These are phyloP conservation scores for Camelina neglecta DNA, from an alignment of 345 rosid genomes.

Conservation along the genomic window DNA sequence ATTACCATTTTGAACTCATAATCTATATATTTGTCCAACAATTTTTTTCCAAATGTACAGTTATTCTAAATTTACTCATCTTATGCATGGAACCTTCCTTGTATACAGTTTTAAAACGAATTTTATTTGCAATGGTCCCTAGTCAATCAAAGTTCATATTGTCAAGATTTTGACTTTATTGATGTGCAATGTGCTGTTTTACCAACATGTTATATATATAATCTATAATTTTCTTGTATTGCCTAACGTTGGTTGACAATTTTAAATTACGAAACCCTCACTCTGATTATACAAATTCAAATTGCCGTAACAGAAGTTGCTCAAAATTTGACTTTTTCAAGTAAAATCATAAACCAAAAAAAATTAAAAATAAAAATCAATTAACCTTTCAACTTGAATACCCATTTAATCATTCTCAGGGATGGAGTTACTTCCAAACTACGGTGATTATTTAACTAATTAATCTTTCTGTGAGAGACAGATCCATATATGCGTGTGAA, in stretches of 20 bases:
- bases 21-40: background rate
- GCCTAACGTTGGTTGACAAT: constrained; percentile 49
- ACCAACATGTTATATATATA: constrained; percentile 37
- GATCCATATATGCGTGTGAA: constrained; percentile 17
- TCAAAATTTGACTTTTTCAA: constrained; percentile 31
- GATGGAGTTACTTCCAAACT: constrained; percentile 6
- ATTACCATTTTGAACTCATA: background rate
- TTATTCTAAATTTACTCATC: constrained; percentile 1
- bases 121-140: constrained; percentile 31
- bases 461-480: background rate
- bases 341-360: background rate
- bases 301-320: constrained; percentile 10
- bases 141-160: constrained; percentile 28
- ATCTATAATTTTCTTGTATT: constrained; percentile 18
- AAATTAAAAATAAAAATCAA: background rate
- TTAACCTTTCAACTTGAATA: constrained; percentile 11
- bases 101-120: constrained; percentile 21
- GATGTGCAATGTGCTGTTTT: constrained; percentile 35
- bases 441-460: constrained; percentile 12
- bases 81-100: constrained; percentile 27
- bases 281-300: constrained; percentile 29
- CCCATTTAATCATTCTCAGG: constrained; percentile 8
- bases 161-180: constrained; percentile 36
- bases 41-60: background rate
- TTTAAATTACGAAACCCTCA: constrained; percentile 23